These are phyloP conservation scores for Solidago caesia DNA, from an alignment of 129 eudicot genomes.

Conservation along the genomic window DNA sequence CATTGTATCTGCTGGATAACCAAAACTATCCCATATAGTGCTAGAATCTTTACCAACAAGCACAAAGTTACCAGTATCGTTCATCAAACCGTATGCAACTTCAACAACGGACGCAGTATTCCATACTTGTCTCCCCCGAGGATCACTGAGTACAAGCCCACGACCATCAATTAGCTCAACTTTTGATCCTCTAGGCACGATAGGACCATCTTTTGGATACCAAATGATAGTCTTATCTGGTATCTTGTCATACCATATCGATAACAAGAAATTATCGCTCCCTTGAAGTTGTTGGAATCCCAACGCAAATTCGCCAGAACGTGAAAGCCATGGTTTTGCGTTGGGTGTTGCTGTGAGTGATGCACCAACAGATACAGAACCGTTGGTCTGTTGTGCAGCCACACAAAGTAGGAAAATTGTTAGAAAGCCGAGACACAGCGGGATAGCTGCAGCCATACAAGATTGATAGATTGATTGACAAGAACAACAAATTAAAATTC, in stretches of 20 bases:
- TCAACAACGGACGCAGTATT: neutral
- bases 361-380: conserved; percentile 16
- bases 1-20: no score
- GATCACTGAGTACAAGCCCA: conserved; percentile 32
- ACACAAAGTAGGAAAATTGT: conserved; percentile 15
- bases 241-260: conserved; percentile 35
- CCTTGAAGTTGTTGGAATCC: conserved; percentile 29
- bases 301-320: conserved; percentile 38
- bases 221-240: conserved; percentile 29
- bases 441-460: conserved; percentile 13
- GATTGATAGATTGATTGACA: no score
- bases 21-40: no score
- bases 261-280: conserved; percentile 18
- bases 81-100: conserved; percentile 16
- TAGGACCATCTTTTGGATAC: conserved; percentile 19
- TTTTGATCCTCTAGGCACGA: conserved; percentile 22
- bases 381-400: conserved; percentile 22
- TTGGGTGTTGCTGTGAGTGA: conserved; percentile 28
- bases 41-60: no score
- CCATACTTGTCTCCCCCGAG: conserved; percentile 30
- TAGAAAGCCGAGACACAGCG: conserved; percentile 9
- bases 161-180: conserved; percentile 11
- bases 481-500: no score
- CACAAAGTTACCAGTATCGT: conserved; percentile 15
- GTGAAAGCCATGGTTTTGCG: conserved; percentile 30